Percentiles rank a stretch among this genome's conserved stretches.
Evolutionary conservation across 352 stramenopile species (phyloP).

Genomic region (Peronosclerospora sorghi): DNA sequence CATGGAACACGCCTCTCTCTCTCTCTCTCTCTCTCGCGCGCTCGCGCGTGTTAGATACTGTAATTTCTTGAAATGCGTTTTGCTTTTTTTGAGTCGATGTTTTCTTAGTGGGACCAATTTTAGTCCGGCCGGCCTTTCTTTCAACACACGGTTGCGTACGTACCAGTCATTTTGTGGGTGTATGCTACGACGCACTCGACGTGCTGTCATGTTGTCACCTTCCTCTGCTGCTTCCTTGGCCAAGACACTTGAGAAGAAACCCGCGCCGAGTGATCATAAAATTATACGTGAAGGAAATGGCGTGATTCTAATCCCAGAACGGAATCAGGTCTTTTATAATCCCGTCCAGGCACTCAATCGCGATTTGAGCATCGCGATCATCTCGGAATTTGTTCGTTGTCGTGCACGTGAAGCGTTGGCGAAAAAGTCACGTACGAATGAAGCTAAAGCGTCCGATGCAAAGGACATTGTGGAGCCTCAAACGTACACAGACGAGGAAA

Average conservation of each 20-base stretch:
- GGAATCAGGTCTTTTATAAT: conserved; percentile 91
- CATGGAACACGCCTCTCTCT: conserved; percentile 7
- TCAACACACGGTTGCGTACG: no score
- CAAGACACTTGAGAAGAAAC: conserved; percentile 51
- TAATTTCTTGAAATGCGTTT: no score
- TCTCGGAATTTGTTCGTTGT: conserved; percentile 93
- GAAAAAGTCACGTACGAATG: conserved; percentile 69
- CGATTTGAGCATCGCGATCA: conserved; percentile 97
- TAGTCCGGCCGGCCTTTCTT: no score
- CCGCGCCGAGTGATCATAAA: conserved; percentile 54
- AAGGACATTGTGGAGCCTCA: conserved; percentile 28
- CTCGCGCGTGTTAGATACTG: no score
- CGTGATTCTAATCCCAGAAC: conserved; percentile 85
- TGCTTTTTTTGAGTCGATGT: no score
- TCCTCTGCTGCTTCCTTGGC: conserved; percentile 40
- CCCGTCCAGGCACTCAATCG: conserved; percentile 96
- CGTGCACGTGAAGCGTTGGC: conserved; percentile 58
- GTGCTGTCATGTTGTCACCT: conserved; percentile 23
- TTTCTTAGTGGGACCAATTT: no score
- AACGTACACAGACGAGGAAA: conserved; percentile 53
- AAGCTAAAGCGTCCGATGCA: conserved; percentile 24
- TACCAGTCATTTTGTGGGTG: conserved; percentile 2
- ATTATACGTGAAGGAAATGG: conserved; percentile 85
- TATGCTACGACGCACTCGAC: neutral
- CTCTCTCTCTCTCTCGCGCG: conserved; percentile 3